These are phyloP conservation scores for Syncephalastrum racemosum DNA, from an alignment of 371 early-diverging fungal genomes.

Conservation along the genomic window DNA sequence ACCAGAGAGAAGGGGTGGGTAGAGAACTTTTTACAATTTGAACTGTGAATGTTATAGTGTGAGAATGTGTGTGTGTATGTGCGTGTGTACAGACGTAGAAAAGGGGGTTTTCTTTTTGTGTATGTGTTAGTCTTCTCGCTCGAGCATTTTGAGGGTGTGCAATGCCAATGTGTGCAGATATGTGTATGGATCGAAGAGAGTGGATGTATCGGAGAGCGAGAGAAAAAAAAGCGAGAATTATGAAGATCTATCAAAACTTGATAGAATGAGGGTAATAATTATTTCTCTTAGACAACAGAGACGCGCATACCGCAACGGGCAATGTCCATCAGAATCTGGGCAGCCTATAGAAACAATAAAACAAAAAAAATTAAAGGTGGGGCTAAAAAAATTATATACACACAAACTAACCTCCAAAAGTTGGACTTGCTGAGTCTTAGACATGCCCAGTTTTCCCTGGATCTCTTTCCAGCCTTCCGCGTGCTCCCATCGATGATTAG, in stretches of 20 bases:
- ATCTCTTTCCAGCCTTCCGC: slow-evolving; percentile 27
- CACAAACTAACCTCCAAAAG: slow-evolving; percentile 38
- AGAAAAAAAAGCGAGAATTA: no score
- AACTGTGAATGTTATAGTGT: background rate
- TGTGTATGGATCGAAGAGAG: no score
- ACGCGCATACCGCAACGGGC: slow-evolving; percentile 48
- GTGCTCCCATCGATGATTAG: slow-evolving; percentile 43
- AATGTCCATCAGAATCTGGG: slow-evolving; percentile 54
- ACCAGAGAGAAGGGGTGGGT: no score
- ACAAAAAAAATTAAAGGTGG: slow-evolving; percentile 17
- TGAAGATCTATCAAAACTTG: no score
- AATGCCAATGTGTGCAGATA: no score
- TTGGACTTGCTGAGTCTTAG: slow-evolving; percentile 48
- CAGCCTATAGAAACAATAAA: slow-evolving; percentile 34
- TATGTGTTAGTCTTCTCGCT: no score
- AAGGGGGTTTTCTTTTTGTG: no score
- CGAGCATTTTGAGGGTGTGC: no score
- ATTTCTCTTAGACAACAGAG: slow-evolving; percentile 20
- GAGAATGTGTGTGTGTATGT: slow-evolving; percentile 3
- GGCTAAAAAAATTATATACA: slow-evolving; percentile 10
- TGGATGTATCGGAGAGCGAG: no score
- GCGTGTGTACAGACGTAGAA: no score
- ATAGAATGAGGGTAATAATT: background rate
- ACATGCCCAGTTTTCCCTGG: slow-evolving; percentile 21
- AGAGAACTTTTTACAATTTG: no score